phyloP scores from a whole-genome alignment of 2,329 filamentous ascomycete genomes.

The Ceratocystis lukuohia region DNA sequence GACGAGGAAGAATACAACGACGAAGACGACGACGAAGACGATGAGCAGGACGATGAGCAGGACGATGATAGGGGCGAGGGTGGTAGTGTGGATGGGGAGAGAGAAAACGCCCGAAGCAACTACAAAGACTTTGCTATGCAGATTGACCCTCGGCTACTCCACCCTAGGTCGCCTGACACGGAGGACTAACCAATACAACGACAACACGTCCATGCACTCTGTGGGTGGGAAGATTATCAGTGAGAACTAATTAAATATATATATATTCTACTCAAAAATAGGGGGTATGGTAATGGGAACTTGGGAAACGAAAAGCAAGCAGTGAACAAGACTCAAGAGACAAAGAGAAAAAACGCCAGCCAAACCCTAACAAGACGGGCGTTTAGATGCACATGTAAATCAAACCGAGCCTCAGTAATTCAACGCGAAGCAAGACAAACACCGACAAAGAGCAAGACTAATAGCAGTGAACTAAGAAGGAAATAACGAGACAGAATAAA shows the following conservation, averaged over 20 bases:
- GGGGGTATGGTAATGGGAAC: too few relatives aligned
- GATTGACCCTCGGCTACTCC: constrained; percentile 15
- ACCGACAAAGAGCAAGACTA: constrained; percentile 17
- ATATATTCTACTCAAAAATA: not conserved
- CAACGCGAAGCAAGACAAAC: constrained; percentile 16
- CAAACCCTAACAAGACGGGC: not conserved
- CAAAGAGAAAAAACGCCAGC: not conserved
- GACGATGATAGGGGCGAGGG: constrained; percentile 20
- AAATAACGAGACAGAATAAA: constrained; percentile 1
- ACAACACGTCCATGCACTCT: too few relatives aligned
- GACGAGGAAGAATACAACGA: constrained; percentile 24
- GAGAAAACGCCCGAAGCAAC: constrained; percentile 22
- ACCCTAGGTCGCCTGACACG: constrained; percentile 4
- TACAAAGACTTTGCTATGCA: constrained; percentile 21
- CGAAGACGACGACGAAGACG: constrained; percentile 22
- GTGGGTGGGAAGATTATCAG: not conserved
- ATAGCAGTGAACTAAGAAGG: not conserved
- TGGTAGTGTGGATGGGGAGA: constrained; percentile 19
- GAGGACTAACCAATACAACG: not conserved
- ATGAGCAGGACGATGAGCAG: constrained; percentile 23
- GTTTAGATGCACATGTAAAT: constrained; percentile 5
- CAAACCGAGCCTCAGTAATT: constrained; percentile 4
- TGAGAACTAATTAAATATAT: not conserved
- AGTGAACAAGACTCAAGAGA: not conserved
- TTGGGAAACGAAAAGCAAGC: too few relatives aligned